Evolutionary conservation across 768 basidiomycete species (phyloP).

Genomic region (Podaxis pistillaris): DNA sequence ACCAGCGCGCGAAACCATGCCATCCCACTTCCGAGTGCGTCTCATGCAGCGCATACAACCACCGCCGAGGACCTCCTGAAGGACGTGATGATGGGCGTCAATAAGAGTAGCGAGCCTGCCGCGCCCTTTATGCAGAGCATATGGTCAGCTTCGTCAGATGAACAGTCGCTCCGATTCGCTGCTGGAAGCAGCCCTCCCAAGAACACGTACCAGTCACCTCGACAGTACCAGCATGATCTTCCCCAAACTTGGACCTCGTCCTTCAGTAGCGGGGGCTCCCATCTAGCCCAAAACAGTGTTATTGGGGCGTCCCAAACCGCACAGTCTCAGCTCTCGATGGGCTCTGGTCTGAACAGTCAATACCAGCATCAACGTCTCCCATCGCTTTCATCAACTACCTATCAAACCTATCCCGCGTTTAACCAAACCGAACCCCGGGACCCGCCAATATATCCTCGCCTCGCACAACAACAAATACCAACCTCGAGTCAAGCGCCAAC

Average conservation of each 20-base stretch:
- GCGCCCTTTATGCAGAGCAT: slow-evolving; percentile 47
- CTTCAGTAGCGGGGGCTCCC: slow-evolving; percentile 17
- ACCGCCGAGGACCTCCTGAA: slow-evolving; percentile 72
- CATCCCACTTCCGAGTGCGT: slow-evolving; percentile 9
- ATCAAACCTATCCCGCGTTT: background rate
- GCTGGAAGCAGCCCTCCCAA: slow-evolving; percentile 25
- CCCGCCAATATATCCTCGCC: background rate
- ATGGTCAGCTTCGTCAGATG: slow-evolving; percentile 63
- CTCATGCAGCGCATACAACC: slow-evolving; percentile 32
- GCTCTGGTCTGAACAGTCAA: background rate
- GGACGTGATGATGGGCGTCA: slow-evolving; percentile 42
- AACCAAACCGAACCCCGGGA: slow-evolving; percentile 1
- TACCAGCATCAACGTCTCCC: slow-evolving; percentile 14
- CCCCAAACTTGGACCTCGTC: slow-evolving; percentile 25
- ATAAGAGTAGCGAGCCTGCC: slow-evolving; percentile 21
- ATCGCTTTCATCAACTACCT: slow-evolving; percentile 4
- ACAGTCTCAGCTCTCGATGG: background rate
- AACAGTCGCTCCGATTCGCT: slow-evolving; percentile 37
- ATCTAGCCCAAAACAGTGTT: background rate
- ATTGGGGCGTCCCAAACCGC: background rate
- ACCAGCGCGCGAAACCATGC: slow-evolving; percentile 21
- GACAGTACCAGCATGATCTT: slow-evolving; percentile 22
- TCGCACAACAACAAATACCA: slow-evolving; percentile 4
- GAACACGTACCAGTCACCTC: slow-evolving; percentile 30
- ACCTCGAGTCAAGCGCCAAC: background rate